These are phyloP conservation scores for Bruguiera hainesii DNA, from an alignment of 441 rosid species.

Conservation along the genomic window DNA sequence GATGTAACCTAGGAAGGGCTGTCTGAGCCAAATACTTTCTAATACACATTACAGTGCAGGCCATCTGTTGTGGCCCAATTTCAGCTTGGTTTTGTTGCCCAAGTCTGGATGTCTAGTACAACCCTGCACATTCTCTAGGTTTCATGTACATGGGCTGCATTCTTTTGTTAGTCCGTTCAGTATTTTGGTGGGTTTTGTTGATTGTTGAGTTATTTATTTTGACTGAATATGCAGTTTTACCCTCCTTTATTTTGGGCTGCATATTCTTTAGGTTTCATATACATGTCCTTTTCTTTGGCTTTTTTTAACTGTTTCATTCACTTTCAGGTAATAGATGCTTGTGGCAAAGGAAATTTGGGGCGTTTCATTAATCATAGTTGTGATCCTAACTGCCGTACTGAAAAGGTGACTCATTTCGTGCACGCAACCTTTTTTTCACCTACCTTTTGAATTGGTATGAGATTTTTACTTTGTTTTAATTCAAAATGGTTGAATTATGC, in stretches of 20 bases:
- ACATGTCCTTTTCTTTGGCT: not conserved
- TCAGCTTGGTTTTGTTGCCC: not conserved
- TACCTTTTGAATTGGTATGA: no score
- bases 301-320: constrained; percentile 17
- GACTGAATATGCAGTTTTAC: no score
- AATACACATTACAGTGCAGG: not conserved
- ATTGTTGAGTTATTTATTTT: no score
- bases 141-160: not conserved
- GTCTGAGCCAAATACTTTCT: not conserved
- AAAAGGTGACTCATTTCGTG: constrained; percentile 54
- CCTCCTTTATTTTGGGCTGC: no score
- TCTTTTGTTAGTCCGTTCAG: no score
- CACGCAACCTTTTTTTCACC: not conserved
- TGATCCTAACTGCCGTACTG: constrained; percentile 97
- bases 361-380: constrained; percentile 99
- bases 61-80: not conserved
- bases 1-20: not conserved
- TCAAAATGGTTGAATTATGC: no score
- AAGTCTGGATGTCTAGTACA: not conserved
- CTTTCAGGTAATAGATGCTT: constrained; percentile 94
- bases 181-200: no score
- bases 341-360: constrained; percentile 93
- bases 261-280: not conserved
- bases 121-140: not conserved
- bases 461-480: no score